Percentiles rank a stretch among this genome's conserved stretches.
These are phyloP conservation scores for Plenodomus biglobosus DNA, from an alignment of 2,329 filamentous ascomycete genomes.

Conservation along the genomic window DNA sequence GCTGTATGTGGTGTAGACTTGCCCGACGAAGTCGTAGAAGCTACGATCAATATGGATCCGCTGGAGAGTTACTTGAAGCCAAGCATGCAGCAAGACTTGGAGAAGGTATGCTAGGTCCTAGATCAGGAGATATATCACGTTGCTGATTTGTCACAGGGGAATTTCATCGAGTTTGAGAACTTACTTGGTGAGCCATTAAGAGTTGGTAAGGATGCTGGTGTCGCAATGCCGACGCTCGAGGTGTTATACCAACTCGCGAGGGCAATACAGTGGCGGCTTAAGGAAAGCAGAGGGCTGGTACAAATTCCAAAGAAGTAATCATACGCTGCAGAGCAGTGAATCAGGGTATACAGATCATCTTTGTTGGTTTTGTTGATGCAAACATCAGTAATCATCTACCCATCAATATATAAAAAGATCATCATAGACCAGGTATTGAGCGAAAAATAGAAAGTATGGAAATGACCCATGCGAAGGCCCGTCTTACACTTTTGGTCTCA, in stretches of 20 bases:
- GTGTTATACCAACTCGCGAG: constrained; percentile 54
- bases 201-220: constrained; percentile 53
- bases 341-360: too few relatives aligned
- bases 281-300: constrained; percentile 48
- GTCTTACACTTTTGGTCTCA: too few relatives aligned
- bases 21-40: constrained; percentile 48
- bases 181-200: constrained; percentile 60
- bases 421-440: too few relatives aligned
- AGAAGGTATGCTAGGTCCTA: constrained; percentile 44
- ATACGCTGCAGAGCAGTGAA: too few relatives aligned
- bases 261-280: constrained; percentile 53
- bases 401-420: too few relatives aligned
- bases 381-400: too few relatives aligned
- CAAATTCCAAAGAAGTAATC: constrained; percentile 25
- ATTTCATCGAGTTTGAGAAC: constrained; percentile 60
- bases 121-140: background rate
- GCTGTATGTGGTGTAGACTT: constrained; percentile 48
- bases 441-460: too few relatives aligned
- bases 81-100: constrained; percentile 58
- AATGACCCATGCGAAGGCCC: too few relatives aligned
- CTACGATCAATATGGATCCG: constrained; percentile 54
- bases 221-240: constrained; percentile 54
- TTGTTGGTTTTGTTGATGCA: too few relatives aligned
- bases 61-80: constrained; percentile 54
- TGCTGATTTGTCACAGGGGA: constrained; percentile 43